A percentile compares a stretch with the other conserved stretches of the same genome.
phyloP scores from a whole-genome alignment of 202 grass and related monocot genomes.

The Brachypodium distachyon region DNA sequence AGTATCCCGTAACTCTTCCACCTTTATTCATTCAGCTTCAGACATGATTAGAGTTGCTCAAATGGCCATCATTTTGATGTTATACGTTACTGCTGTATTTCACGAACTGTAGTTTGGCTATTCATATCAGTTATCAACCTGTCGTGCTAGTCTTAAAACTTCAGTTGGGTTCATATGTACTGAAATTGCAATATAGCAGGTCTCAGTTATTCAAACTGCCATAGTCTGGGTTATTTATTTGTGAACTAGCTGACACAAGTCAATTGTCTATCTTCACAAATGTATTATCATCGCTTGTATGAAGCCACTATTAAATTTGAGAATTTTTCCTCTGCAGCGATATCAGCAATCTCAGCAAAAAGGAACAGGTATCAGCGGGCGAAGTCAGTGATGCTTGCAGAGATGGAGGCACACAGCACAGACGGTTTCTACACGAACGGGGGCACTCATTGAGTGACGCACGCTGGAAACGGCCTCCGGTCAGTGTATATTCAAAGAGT shows the following conservation, averaged over 20 bases:
- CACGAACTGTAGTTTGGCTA: neutral
- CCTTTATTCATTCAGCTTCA: neutral
- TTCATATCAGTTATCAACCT: neutral
- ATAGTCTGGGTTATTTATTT: neutral
- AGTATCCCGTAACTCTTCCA: conserved; percentile 15
- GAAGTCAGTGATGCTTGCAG: conserved; percentile 85
- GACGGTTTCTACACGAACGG: conserved; percentile 54
- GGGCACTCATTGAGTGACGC: conserved; percentile 19
- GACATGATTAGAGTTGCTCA: neutral
- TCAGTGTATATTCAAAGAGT: neutral
- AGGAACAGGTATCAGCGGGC: conserved; percentile 89
- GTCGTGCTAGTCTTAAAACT: neutral
- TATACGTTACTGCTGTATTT: neutral
- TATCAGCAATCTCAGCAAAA: conserved; percentile 82
- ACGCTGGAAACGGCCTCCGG: neutral
- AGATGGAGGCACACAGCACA: conserved; percentile 72
- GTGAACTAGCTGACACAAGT: neutral
- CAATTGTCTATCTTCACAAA: neutral
- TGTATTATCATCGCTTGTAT: neutral
- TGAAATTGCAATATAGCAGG: neutral
- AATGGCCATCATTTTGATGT: neutral
- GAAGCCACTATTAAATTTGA: neutral
- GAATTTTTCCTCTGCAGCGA: conserved; percentile 4
- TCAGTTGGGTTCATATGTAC: neutral
- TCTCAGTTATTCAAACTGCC: neutral